A percentile compares a stretch with the other conserved stretches of the same genome.
Conservation (phyloP, 768 basidiomycete genomes). For the Lentinula boryana region DNA sequence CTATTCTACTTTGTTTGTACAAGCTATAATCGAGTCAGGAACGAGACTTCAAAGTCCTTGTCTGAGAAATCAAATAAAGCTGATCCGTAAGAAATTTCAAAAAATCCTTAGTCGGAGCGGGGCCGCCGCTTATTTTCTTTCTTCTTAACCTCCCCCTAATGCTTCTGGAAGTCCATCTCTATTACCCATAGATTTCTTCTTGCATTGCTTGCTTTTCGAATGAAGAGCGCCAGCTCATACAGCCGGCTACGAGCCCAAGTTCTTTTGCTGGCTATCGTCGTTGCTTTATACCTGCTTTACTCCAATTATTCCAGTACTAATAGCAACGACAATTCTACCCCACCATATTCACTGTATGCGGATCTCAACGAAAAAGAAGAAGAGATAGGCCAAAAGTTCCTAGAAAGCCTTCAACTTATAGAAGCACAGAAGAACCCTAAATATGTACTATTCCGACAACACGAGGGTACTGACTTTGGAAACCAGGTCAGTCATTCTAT, state of each 20-base stretch:
- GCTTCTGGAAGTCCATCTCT: neutral
- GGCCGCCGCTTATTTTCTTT: neutral
- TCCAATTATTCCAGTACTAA: neutral
- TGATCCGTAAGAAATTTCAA: neutral
- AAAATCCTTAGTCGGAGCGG: neutral
- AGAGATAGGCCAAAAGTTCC: conserved; percentile 20
- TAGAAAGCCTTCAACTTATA: conserved; percentile 9
- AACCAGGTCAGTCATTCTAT: conserved; percentile 30
- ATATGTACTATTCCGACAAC: conserved; percentile 38
- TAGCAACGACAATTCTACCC: conserved; percentile 19
- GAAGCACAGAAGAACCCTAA: conserved; percentile 19
- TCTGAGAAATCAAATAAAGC: too few species aligned
- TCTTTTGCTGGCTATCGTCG: conserved; percentile 7
- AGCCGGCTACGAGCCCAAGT: neutral
- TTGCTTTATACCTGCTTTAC: conserved; percentile 24
- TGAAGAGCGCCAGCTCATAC: neutral
- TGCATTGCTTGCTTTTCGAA: neutral
- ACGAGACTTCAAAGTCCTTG: too few species aligned
- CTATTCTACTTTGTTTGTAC: too few species aligned
- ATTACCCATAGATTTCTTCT: neutral
- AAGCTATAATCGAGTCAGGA: too few species aligned
- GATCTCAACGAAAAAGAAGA: conserved; percentile 23
- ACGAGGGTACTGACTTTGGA: conserved; percentile 44
- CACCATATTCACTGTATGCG: conserved; percentile 33
- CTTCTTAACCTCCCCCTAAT: neutral